Conservation (phyloP, 1,284 basidiomycete genomes). For the Ustilago hordei region DNA sequence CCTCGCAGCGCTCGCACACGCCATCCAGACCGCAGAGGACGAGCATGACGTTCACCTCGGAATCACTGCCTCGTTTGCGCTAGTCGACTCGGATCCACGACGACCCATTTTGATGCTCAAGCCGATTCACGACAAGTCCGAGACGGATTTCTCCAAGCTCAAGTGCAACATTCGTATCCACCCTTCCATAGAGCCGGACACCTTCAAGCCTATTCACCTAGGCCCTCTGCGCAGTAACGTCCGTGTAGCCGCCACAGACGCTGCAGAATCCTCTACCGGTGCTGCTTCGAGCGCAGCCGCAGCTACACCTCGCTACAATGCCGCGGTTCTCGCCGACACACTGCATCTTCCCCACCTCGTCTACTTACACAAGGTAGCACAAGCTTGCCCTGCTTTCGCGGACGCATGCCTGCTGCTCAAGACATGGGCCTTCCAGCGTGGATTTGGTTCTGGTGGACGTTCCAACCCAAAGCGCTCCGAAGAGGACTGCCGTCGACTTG, state of each 20-base stretch:
- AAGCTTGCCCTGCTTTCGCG: slow-evolving; percentile 76
- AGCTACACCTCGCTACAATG: slow-evolving; percentile 82
- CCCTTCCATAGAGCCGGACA: slow-evolving; percentile 76
- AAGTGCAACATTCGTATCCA: slow-evolving; percentile 81
- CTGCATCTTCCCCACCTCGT: slow-evolving; percentile 79
- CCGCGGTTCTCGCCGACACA: slow-evolving; percentile 77
- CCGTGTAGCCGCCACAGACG: slow-evolving; percentile 49
- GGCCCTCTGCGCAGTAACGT: slow-evolving; percentile 77
- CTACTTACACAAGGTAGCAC: slow-evolving; percentile 77
- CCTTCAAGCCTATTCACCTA: slow-evolving; percentile 77
- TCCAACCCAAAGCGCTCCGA: slow-evolving; percentile 58
- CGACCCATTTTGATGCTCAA: slow-evolving; percentile 78
- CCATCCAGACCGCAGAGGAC: slow-evolving; percentile 71
- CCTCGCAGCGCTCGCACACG: slow-evolving; percentile 81
- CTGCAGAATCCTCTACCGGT: slow-evolving; percentile 13
- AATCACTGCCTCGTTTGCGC: slow-evolving; percentile 77
- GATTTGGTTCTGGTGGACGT: slow-evolving; percentile 74
- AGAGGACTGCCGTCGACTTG: slow-evolving; percentile 39
- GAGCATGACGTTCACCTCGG: slow-evolving; percentile 71
- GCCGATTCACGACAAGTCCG: slow-evolving; percentile 73
- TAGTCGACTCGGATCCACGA: slow-evolving; percentile 77
- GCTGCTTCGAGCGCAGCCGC: slow-evolving; percentile 28
- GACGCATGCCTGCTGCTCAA: slow-evolving; percentile 85
- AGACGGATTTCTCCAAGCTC: slow-evolving; percentile 78
- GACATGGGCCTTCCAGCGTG: slow-evolving; percentile 90